Percentiles rank a stretch among this genome's conserved stretches.
phyloP scores from a whole-genome alignment of 2,329 filamentous ascomycete genomes.

The Dendryphion nanum region DNA sequence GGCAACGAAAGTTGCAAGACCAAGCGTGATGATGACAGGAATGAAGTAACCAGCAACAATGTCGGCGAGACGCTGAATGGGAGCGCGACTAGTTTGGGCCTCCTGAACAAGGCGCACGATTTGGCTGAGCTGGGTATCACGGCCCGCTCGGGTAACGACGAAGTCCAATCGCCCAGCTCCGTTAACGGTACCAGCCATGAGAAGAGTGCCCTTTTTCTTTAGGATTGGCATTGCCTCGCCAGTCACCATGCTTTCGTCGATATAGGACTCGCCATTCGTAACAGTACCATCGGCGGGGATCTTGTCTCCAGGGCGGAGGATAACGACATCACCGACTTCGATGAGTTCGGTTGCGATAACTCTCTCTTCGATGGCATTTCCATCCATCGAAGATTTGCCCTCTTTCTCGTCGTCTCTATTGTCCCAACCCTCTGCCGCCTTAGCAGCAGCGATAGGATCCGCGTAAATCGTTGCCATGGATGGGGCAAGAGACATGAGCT shows the following conservation, averaged over 20 bases:
- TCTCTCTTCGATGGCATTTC: constrained; percentile 73
- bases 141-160: constrained; percentile 84
- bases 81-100: constrained; percentile 89
- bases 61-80: constrained; percentile 91
- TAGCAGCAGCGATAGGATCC: constrained; percentile 90
- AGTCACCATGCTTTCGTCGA: constrained; percentile 98
- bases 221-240: constrained; percentile 94
- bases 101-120: constrained; percentile 98
- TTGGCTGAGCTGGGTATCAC: constrained; percentile 94
- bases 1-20: constrained; percentile 76
- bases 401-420: constrained; percentile 45
- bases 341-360: constrained; percentile 92
- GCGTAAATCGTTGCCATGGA: constrained; percentile 97
- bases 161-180: constrained; percentile 90
- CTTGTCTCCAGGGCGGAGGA: constrained; percentile 92
- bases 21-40: constrained; percentile 81
- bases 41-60: constrained; percentile 92
- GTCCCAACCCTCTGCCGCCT: constrained; percentile 77
- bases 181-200: constrained; percentile 96
- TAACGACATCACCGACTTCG: constrained; percentile 88
- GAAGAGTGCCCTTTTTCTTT: constrained; percentile 73
- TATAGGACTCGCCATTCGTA: constrained; percentile 84
- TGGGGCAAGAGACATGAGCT: constrained; percentile 91
- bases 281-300: constrained; percentile 90
- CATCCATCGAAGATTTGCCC: constrained; percentile 43